Conservation (phyloP, 2,329 filamentous ascomycete species). For the Aspergillus ustus region DNA sequence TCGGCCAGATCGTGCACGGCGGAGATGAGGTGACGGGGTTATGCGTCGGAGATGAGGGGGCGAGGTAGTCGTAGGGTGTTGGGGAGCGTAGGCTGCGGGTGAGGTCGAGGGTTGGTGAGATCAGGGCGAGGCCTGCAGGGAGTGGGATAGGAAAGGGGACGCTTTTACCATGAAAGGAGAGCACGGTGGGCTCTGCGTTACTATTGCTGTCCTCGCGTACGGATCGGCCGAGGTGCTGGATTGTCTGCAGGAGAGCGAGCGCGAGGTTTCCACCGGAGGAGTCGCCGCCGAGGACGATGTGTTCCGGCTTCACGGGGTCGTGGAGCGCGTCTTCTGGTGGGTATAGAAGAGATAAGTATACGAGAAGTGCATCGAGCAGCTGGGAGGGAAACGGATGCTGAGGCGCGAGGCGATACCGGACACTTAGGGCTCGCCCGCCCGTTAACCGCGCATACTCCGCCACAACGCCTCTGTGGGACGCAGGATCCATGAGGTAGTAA, state of each 20-base stretch:
- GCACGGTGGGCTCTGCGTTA: too few relatives aligned
- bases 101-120: not conserved
- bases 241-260: not conserved
- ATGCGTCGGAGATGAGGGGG: not conserved
- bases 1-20: not conserved
- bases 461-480: not conserved
- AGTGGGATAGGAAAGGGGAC: not conserved
- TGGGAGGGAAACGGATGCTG: not conserved
- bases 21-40: not conserved
- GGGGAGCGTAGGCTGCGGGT: not conserved
- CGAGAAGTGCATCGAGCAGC: not conserved
- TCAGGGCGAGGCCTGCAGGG: not conserved
- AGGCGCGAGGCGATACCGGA: not conserved
- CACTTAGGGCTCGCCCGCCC: not conserved
- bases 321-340: not conserved
- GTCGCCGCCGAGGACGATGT: not conserved
- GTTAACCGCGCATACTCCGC: not conserved
- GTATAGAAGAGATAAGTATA: not conserved
- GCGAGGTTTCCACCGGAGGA: not conserved
- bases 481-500: not conserved
- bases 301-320: not conserved
- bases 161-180: too few relatives aligned
- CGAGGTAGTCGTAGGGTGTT: not conserved
- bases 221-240: not conserved
- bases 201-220: not conserved